These are phyloP conservation scores for Ocimum tenuiflorum DNA, from an alignment of 257 asterid species.

Conservation along the genomic window DNA sequence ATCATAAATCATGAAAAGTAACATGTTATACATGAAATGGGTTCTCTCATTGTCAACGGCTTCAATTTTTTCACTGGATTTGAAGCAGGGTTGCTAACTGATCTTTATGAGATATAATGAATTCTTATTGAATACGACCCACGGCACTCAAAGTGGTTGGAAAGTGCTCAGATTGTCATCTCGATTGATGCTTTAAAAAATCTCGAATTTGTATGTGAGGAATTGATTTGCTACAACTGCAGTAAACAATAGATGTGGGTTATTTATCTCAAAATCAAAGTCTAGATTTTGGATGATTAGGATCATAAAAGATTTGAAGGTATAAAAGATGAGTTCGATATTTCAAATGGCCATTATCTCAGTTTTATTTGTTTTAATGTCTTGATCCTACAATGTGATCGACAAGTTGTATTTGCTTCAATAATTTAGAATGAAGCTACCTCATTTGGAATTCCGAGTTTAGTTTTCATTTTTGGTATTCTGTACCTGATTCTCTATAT, in stretches of 20 bases:
- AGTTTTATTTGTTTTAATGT: background rate
- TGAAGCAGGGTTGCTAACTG: background rate
- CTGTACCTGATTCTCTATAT: background rate
- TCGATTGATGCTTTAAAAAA: slow-evolving; percentile 2
- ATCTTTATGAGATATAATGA: slow-evolving; percentile 1
- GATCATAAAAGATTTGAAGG: slow-evolving; percentile 1
- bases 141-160: background rate
- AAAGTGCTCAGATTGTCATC: background rate
- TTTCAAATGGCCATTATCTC: background rate
- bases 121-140: background rate
- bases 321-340: background rate
- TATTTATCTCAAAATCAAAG: background rate
- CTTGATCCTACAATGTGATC: slow-evolving; percentile 2
- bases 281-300: slow-evolving; percentile 4
- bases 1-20: background rate
- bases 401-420: background rate
- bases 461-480: background rate
- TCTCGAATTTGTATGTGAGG: background rate
- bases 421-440: background rate
- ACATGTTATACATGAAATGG: background rate
- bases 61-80: background rate
- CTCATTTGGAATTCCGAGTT: background rate
- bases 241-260: background rate
- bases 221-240: slow-evolving; percentile 9
- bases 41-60: background rate